Conservation (phyloP, 2,329 filamentous ascomycete genomes). For the Nothophoma quercina region DNA sequence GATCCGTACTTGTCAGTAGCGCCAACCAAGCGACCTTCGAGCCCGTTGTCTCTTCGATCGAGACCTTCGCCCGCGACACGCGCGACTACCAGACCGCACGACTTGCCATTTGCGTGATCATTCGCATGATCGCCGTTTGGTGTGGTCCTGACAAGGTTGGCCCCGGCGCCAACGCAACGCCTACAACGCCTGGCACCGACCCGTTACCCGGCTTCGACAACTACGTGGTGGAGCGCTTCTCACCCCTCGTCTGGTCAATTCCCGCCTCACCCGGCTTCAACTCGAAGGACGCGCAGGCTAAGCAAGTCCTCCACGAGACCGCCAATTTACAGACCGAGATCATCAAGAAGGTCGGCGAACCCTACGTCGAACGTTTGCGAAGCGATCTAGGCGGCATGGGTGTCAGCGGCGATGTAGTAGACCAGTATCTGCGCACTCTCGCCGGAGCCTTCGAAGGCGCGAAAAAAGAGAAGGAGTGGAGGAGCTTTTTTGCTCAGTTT, state of each 20-base stretch:
- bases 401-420: conserved; percentile 69
- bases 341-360: conserved; percentile 85
- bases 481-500: conserved; percentile 55
- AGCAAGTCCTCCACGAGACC: conserved; percentile 87
- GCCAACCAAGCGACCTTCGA: conserved; percentile 92
- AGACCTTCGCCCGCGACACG: conserved; percentile 81
- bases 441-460: conserved; percentile 44
- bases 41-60: conserved; percentile 82
- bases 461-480: conserved; percentile 54
- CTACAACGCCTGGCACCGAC: conserved; percentile 60
- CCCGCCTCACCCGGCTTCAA: conserved; percentile 81
- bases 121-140: conserved; percentile 86
- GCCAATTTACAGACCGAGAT: conserved; percentile 87
- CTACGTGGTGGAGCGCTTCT: conserved; percentile 90
- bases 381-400: conserved; percentile 71
- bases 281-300: conserved; percentile 85
- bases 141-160: conserved; percentile 76
- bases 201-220: conserved; percentile 85
- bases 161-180: conserved; percentile 40
- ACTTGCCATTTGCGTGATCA: conserved; percentile 82
- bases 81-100: conserved; percentile 71
- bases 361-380: conserved; percentile 76
- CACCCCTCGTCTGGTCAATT: conserved; percentile 88
- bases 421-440: conserved; percentile 66
- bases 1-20: conserved; percentile 81